Conservation (phyloP, 805 yeast species). For the Isabelozyma gotoi region DNA sequence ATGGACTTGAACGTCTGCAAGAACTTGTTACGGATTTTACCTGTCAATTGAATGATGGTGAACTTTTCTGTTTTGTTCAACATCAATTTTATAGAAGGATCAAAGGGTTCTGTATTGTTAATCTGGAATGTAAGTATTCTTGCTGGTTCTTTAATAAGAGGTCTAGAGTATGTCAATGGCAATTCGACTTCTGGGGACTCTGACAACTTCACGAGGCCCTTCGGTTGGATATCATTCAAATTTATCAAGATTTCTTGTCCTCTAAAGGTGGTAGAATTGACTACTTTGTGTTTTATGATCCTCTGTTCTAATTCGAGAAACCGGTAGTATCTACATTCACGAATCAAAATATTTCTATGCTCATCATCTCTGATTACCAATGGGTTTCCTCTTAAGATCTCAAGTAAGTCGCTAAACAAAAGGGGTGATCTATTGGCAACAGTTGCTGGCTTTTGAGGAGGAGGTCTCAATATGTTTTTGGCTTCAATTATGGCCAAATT, state of each 20-base stretch:
- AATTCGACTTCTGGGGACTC: constrained; percentile 16
- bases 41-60: constrained; percentile 24
- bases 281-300: constrained; percentile 52
- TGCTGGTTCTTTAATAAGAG: constrained; percentile 25
- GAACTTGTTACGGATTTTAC: constrained; percentile 21
- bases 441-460: constrained; percentile 64
- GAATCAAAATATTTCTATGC: constrained; percentile 56
- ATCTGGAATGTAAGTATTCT: constrained; percentile 33
- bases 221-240: constrained; percentile 44
- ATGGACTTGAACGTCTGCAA: constrained; percentile 21
- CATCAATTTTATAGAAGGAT: constrained; percentile 31
- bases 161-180: constrained; percentile 31
- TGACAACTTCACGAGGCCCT: constrained; percentile 30
- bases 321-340: constrained; percentile 77
- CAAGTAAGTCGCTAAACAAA: constrained; percentile 55
- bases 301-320: constrained; percentile 74
- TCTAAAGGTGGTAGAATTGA: constrained; percentile 40
- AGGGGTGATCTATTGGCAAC: constrained; percentile 51
- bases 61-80: constrained; percentile 25
- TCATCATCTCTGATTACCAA: constrained; percentile 47
- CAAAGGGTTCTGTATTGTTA: constrained; percentile 11
- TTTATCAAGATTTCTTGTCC: constrained; percentile 50
- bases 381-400: constrained; percentile 54
- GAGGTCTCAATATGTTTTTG: constrained; percentile 65
- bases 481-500: constrained; percentile 36